A percentile compares a stretch with the other conserved stretches of the same genome.
These are phyloP conservation scores for Dryas octopetala DNA, from an alignment of 306 rosid genomes.

Conservation along the genomic window DNA sequence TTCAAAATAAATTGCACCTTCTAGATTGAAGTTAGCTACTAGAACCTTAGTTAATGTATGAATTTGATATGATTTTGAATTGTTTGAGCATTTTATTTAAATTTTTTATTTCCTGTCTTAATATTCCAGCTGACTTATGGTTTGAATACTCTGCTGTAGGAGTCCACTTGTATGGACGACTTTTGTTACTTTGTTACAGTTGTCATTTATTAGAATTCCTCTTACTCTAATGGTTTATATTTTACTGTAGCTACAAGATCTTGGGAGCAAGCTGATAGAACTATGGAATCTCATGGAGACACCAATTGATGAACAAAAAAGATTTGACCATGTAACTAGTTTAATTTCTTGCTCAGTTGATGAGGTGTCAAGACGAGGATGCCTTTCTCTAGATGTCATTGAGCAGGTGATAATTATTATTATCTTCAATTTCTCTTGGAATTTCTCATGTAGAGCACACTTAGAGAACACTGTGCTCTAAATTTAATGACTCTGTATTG, in stretches of 20 bases:
- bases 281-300: conserved; percentile 87
- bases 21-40: conserved; percentile 10
- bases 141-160: neutral
- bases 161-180: neutral
- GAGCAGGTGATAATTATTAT: conserved; percentile 54
- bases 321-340: conserved; percentile 58
- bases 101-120: neutral
- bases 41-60: neutral
- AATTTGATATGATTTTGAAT: no score
- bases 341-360: conserved; percentile 59
- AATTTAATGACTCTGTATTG: conserved; percentile 2
- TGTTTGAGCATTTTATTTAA: neutral
- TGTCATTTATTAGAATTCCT: neutral
- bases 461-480: neutral
- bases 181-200: neutral
- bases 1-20: neutral
- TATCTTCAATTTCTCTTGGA: conserved; percentile 20
- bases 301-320: conserved; percentile 55
- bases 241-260: conserved; percentile 58
- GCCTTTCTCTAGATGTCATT: conserved; percentile 65
- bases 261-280: conserved; percentile 49
- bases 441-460: neutral
- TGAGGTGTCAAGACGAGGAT: conserved; percentile 65
- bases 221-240: conserved; percentile 16
- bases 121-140: neutral